These are phyloP conservation scores for Aaosphaeria pasadenensis DNA, from an alignment of 2,329 filamentous ascomycete genomes.

Conservation along the genomic window DNA sequence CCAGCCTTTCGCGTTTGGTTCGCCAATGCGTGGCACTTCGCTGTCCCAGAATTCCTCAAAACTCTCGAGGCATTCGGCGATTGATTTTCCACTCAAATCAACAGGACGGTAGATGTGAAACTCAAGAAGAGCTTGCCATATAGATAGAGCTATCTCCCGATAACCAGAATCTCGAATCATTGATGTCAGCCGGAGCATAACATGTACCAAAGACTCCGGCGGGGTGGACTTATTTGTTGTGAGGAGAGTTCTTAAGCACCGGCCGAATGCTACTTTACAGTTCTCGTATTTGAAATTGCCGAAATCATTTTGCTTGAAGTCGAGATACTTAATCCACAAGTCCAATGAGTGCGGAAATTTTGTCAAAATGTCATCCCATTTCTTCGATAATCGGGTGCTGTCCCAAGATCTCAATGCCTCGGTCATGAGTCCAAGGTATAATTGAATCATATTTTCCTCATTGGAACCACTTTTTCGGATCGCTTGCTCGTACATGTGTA, in stretches of 20 bases:
- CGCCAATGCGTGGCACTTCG: conserved; percentile 75
- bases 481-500: conserved; percentile 77
- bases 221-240: background rate
- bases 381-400: conserved; percentile 54
- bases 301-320: conserved; percentile 68
- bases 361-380: conserved; percentile 63
- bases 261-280: conserved; percentile 58
- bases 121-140: conserved; percentile 83
- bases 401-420: conserved; percentile 77
- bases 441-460: conserved; percentile 50
- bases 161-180: conserved; percentile 78
- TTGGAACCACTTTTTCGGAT: conserved; percentile 54
- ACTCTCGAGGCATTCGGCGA: background rate
- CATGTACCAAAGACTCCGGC: conserved; percentile 52
- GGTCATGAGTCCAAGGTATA: conserved; percentile 68
- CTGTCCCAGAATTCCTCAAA: conserved; percentile 85
- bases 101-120: conserved; percentile 61
- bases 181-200: conserved; percentile 71
- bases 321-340: conserved; percentile 72
- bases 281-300: conserved; percentile 65
- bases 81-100: background rate
- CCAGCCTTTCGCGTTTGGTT: conserved; percentile 71
- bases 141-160: conserved; percentile 69
- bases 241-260: conserved; percentile 51
- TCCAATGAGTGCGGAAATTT: conserved; percentile 56